phyloP scores from a whole-genome alignment of 371 early-diverging fungal species.

The Amoeboaphelidium protococcarum region DNA sequence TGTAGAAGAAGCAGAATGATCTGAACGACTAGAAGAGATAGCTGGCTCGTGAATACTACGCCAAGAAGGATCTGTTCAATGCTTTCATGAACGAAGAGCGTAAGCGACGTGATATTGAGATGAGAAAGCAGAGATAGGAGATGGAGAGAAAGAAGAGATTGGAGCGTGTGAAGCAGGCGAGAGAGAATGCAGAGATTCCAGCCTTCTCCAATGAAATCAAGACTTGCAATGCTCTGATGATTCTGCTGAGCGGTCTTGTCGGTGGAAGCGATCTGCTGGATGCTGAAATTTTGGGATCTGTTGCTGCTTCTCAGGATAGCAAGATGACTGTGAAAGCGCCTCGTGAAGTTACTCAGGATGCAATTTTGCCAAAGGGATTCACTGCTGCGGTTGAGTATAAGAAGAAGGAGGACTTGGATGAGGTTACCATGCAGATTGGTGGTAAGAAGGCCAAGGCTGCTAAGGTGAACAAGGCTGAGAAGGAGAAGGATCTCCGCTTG shows the following conservation, averaged over 20 bases:
- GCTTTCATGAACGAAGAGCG: slow-evolving; percentile 43
- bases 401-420: slow-evolving; percentile 40
- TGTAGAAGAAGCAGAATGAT: slow-evolving; percentile 40
- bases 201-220: slow-evolving; percentile 63
- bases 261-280: background rate
- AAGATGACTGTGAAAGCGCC: no score
- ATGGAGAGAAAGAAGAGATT: slow-evolving; percentile 24
- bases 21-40: slow-evolving; percentile 33
- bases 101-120: slow-evolving; percentile 29
- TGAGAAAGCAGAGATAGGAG: slow-evolving; percentile 22
- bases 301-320: slow-evolving; percentile 6
- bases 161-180: slow-evolving; percentile 23
- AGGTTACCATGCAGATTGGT: slow-evolving; percentile 42
- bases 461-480: background rate
- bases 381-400: slow-evolving; percentile 9
- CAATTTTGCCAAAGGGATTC: background rate
- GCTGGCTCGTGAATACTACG: slow-evolving; percentile 36
- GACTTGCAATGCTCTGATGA: slow-evolving; percentile 43
- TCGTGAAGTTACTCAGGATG: background rate
- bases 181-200: slow-evolving; percentile 59
- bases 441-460: slow-evolving; percentile 17
- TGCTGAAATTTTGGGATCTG: background rate
- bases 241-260: slow-evolving; percentile 23
- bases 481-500: slow-evolving; percentile 21
- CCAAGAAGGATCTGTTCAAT: slow-evolving; percentile 39